Evolutionary conservation across 2,329 filamentous ascomycete species (phyloP).

Genomic region (Atkinsonella hypoxylon): DNA sequence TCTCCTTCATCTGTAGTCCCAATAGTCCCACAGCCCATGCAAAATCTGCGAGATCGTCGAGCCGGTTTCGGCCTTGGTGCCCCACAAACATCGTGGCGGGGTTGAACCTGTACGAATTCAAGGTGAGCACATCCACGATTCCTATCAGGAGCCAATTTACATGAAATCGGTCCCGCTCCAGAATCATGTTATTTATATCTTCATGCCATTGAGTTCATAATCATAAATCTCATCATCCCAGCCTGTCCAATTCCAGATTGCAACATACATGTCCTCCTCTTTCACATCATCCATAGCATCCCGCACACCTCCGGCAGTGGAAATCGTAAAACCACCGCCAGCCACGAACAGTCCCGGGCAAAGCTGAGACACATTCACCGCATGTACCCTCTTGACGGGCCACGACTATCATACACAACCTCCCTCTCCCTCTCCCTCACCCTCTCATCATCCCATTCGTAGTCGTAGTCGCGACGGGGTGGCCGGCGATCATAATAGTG

Average conservation of each 20-base stretch:
- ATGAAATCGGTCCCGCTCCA: no score
- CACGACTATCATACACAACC: conserved; percentile 46
- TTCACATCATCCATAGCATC: background rate
- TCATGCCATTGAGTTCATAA: background rate
- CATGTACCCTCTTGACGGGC: conserved; percentile 16
- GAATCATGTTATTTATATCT: no score
- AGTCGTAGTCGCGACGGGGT: conserved; percentile 14
- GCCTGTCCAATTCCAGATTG: background rate
- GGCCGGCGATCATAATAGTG: conserved; percentile 18
- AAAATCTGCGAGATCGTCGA: no score
- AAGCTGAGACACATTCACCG: conserved; percentile 8
- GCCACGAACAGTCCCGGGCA: background rate
- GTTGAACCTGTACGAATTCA: no score
- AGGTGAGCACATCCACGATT: no score
- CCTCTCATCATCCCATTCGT: conserved; percentile 45
- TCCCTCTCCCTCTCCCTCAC: conserved; percentile 60
- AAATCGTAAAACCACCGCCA: background rate
- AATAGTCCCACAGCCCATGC: no score
- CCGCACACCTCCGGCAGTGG: no score
- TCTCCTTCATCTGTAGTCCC: no score
- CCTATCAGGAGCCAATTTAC: no score
- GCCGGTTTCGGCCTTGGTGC: no score
- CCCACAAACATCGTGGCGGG: no score
- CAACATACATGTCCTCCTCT: background rate
- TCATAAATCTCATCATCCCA: background rate